A percentile compares a stretch with the other conserved stretches of the same genome.
These are phyloP conservation scores for Vararia minispora DNA, from an alignment of 768 basidiomycete species.

Conservation along the genomic window DNA sequence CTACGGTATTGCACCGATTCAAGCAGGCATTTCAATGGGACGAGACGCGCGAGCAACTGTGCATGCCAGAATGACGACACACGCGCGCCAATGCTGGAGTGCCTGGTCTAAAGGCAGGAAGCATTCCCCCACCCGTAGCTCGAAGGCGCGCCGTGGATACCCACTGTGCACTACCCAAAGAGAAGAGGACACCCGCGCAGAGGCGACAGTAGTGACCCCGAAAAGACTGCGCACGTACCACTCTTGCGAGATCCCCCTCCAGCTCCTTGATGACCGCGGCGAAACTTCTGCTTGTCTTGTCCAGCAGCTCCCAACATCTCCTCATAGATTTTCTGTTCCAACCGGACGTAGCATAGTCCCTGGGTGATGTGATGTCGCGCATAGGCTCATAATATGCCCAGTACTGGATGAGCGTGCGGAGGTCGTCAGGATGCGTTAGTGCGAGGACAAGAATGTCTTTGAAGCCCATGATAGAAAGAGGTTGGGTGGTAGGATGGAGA, in stretches of 20 bases:
- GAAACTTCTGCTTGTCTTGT: constrained; percentile 83
- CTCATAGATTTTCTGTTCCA: constrained; percentile 85
- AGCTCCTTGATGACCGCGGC: constrained; percentile 91
- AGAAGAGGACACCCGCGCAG: background rate
- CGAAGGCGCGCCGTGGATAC: too few species aligned
- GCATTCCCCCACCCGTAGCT: too few species aligned
- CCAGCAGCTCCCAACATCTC: constrained; percentile 82
- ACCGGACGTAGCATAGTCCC: constrained; percentile 70
- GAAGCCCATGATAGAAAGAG: constrained; percentile 33
- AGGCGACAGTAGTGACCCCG: constrained; percentile 1
- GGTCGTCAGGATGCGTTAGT: constrained; percentile 74
- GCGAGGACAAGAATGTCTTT: constrained; percentile 54
- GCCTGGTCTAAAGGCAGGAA: too few species aligned
- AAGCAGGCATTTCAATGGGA: too few species aligned
- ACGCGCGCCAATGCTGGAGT: too few species aligned
- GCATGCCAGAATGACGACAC: too few species aligned
- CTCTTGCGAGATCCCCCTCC: constrained; percentile 88
- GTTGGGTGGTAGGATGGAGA: background rate
- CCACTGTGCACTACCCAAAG: background rate
- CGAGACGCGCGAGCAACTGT: too few species aligned
- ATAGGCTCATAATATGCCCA: constrained; percentile 70
- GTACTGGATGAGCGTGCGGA: constrained; percentile 75
- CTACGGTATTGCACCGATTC: too few species aligned
- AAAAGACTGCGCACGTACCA: constrained; percentile 41
- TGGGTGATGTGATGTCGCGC: constrained; percentile 68